Base-by-base conservation (phyloP, 768 basidiomycete species). In the Mycena galericulata region DNA sequence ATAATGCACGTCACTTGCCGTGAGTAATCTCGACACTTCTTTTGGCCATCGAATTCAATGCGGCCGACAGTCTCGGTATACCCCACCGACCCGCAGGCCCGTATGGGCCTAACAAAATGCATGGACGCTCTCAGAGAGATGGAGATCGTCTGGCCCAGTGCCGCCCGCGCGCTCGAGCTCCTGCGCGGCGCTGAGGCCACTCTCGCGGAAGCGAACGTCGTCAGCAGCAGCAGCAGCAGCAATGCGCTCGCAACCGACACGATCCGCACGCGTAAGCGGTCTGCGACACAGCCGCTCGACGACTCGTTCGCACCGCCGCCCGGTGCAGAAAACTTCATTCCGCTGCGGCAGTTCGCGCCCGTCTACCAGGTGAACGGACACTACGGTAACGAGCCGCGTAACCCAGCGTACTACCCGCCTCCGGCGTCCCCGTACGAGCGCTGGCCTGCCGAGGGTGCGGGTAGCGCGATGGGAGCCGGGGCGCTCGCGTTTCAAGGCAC, bases 1-100 rank as follows among this genome's bases (percentile, higher is more conserved):
- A 88, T 94, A 58, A 93, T 92, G 91, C 93, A 94, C 72, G 87
- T 92, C 50, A 89, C 89, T 2, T 89, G 83, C 43, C 78, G 93
- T 95, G 74, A 71, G 92, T 86, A 15, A 6, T 54, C 55, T 27
- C 36, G 27, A 24, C 9, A 43, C 30, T 12, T 8, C 18, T 7
- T 14, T 17, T 60, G 32, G n/a, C 11, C 27, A 30, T 40, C n/a
- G 46, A n/a, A 12, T 17, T 46, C 22, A 7, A 43, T 53, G 49
- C 40, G 45, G 20, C 24, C 55, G 17, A 7, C 69, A 90, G 93
- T 94, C 45, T 89, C 87, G 22, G 80, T 86, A 15, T 87, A 88
- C 76, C 88, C 91, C 2, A 78, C 82, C 41, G 91, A 94, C 72
- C 91, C 92, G 18, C 92, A 93, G 74, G 90, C 90, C 6, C 84